A percentile compares a stretch with the other conserved stretches of the same genome.
These are phyloP conservation scores for Thalia dealbata DNA, from an alignment of 176 grass and related monocot species.

Conservation along the genomic window DNA sequence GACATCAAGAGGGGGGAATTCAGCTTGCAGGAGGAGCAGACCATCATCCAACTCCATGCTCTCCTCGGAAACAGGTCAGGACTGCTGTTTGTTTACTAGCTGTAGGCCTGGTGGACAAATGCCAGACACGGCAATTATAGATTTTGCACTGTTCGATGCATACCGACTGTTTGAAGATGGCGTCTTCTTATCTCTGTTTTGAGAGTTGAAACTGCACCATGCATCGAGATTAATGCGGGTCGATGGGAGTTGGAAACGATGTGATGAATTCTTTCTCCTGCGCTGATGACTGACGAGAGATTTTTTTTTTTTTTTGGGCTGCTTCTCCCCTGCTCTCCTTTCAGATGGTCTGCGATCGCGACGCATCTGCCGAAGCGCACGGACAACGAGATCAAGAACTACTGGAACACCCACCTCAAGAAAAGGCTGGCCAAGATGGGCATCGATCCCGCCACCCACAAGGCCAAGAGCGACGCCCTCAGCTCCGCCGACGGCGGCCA, in stretches of 20 bases:
- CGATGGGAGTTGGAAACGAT: no score
- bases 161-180: no score
- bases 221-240: no score
- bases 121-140: no score
- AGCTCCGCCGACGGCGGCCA: conserved; percentile 9
- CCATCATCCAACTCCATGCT: conserved; percentile 17
- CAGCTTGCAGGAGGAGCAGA: conserved; percentile 16
- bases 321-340: background rate
- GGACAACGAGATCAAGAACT: conserved; percentile 17
- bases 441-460: conserved; percentile 12
- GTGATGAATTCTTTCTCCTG: no score
- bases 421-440: conserved; percentile 15
- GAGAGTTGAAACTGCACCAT: background rate
- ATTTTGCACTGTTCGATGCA: background rate
- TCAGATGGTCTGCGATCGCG: conserved; percentile 15
- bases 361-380: conserved; percentile 6
- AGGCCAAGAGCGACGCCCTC: conserved; percentile 3
- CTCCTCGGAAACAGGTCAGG: conserved; percentile 13
- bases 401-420: conserved; percentile 19
- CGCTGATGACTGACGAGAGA: no score
- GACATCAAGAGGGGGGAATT: conserved; percentile 16
- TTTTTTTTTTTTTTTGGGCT: no score
- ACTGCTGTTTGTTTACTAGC: background rate
- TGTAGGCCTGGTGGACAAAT: no score
- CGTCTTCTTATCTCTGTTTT: background rate